Conservation (phyloP, 331 rosid species). For the Pyrus hybrid region DNA sequence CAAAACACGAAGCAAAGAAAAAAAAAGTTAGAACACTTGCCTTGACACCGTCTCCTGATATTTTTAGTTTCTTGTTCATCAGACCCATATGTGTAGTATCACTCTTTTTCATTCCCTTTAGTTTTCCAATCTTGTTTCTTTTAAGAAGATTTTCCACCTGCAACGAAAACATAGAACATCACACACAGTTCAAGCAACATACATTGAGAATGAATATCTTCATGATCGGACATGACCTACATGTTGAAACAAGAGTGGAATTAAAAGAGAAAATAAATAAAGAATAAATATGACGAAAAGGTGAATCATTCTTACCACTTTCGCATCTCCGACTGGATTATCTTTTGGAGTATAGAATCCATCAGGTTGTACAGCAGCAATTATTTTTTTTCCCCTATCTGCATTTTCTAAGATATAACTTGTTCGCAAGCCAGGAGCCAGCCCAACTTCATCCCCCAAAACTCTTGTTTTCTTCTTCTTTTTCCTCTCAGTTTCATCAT, state of each 20-base stretch:
- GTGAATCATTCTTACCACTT: conserved; percentile 43
- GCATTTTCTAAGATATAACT: conserved; percentile 38
- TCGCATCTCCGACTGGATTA: conserved; percentile 30
- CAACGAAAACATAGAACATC: conserved; percentile 15
- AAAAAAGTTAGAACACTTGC: conserved; percentile 25
- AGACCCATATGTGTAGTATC: conserved; percentile 36
- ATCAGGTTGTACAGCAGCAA: conserved; percentile 36
- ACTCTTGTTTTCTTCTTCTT: conserved; percentile 61
- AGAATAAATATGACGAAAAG: neutral
- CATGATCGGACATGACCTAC: conserved; percentile 8
- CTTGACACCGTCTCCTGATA: conserved; percentile 80
- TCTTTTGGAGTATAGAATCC: conserved; percentile 58
- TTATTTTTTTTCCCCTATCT: conserved; percentile 51
- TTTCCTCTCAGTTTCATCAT: conserved; percentile 64
- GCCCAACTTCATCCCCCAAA: conserved; percentile 34
- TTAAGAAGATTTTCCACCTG: conserved; percentile 62
- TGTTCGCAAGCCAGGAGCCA: conserved; percentile 35
- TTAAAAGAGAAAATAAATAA: conserved; percentile 13
- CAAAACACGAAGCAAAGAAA: neutral
- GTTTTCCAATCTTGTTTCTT: conserved; percentile 52
- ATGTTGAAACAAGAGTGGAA: conserved; percentile 5
- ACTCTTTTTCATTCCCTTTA: conserved; percentile 52
- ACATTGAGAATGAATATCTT: neutral
- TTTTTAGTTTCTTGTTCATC: conserved; percentile 67
- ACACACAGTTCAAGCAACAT: neutral